These are phyloP conservation scores for Wallemia hederae DNA, from an alignment of 1,284 basidiomycete species.

Conservation along the genomic window DNA sequence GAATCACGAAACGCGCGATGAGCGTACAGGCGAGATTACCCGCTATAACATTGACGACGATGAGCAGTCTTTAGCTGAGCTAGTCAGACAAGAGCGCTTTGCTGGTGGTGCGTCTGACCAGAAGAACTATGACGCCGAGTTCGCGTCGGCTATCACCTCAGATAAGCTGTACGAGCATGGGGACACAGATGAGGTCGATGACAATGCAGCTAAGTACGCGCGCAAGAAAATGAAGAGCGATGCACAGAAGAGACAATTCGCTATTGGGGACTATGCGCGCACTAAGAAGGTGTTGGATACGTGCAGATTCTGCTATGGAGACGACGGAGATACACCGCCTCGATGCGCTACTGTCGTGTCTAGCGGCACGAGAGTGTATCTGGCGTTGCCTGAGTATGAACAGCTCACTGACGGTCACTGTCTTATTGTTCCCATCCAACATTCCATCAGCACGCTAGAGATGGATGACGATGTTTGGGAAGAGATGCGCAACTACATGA, in stretches of 20 bases:
- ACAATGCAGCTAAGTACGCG: slow-evolving; percentile 73
- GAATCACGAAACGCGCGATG: slow-evolving; percentile 65
- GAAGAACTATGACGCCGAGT: slow-evolving; percentile 67
- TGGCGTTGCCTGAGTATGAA: slow-evolving; percentile 59
- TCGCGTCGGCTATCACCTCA: slow-evolving; percentile 22
- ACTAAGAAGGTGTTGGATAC: slow-evolving; percentile 68
- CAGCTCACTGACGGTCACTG: slow-evolving; percentile 70
- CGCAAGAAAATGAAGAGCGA: slow-evolving; percentile 82
- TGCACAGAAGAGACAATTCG: slow-evolving; percentile 85
- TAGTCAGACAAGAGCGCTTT: slow-evolving; percentile 75
- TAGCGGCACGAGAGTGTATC: slow-evolving; percentile 63
- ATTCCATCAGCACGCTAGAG: slow-evolving; percentile 68
- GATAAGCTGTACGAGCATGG: not conserved
- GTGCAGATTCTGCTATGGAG: slow-evolving; percentile 65
- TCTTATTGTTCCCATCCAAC: slow-evolving; percentile 81
- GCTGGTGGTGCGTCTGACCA: slow-evolving; percentile 61
- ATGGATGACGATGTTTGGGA: slow-evolving; percentile 97
- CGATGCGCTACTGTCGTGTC: slow-evolving; percentile 65
- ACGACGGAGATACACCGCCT: slow-evolving; percentile 36
- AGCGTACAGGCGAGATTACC: slow-evolving; percentile 56
- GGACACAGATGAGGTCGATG: slow-evolving; percentile 31
- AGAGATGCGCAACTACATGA: slow-evolving; percentile 96
- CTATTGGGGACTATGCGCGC: slow-evolving; percentile 79
- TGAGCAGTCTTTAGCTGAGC: slow-evolving; percentile 50
- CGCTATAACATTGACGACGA: slow-evolving; percentile 71